These are phyloP conservation scores for Arabidopsis hybrid DNA, from an alignment of 441 rosid genomes.

Conservation along the genomic window DNA sequence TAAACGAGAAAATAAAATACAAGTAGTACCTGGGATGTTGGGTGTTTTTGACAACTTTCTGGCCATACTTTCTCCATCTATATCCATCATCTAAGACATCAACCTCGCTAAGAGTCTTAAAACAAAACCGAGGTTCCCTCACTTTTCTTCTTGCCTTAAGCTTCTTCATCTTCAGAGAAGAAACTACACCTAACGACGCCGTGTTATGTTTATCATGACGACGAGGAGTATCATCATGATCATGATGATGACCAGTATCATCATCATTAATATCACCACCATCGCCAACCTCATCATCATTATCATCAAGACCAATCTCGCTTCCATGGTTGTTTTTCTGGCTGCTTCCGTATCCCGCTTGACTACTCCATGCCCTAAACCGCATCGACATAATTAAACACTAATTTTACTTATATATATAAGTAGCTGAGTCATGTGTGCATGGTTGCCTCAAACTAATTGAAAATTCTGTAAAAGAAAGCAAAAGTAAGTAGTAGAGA, in stretches of 20 bases:
- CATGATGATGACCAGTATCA: constrained; percentile 32
- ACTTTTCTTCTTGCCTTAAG: constrained; percentile 84
- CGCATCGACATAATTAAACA: background rate
- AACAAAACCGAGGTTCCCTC: constrained; percentile 96
- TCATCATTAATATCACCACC: constrained; percentile 38
- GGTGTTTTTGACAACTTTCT: constrained; percentile 98
- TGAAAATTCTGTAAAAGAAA: background rate
- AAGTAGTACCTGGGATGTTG: constrained; percentile 86
- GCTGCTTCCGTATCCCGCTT: constrained; percentile 31
- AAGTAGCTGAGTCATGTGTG: constrained; percentile 21
- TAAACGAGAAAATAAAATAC: too few species aligned
- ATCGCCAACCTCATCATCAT: constrained; percentile 22
- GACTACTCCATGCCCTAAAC: constrained; percentile 44
- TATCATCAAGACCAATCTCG: constrained; percentile 20
- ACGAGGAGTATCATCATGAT: constrained; percentile 9
- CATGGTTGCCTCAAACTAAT: constrained; percentile 4
- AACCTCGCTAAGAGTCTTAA: constrained; percentile 94
- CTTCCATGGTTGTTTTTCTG: constrained; percentile 35
- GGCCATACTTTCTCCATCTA: constrained; percentile 98
- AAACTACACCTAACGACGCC: constrained; percentile 51
- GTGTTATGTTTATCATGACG: constrained; percentile 38
- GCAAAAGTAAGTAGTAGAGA: background rate
- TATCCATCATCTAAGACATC: constrained; percentile 98
- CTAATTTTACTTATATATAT: background rate
- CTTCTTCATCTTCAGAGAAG: constrained; percentile 80